phyloP scores from a whole-genome alignment of 108 stramenopile genomes.

The Chaetoceros tenuissimus region DNA sequence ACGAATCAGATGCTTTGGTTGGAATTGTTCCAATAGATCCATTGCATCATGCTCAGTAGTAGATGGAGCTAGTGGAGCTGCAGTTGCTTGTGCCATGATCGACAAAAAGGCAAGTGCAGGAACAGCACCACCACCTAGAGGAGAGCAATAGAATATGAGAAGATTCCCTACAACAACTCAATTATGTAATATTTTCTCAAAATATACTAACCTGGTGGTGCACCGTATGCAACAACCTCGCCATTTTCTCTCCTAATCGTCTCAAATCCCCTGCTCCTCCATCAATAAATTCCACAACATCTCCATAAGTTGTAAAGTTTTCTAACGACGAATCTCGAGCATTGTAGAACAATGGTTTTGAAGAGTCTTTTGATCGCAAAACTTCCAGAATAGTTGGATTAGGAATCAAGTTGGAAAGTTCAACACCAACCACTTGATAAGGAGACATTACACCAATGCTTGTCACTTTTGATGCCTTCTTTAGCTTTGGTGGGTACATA shows the following conservation, averaged over 20 bases:
- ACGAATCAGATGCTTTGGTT: conserved; percentile 6
- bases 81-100: conserved; percentile 5
- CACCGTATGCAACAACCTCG: too few relatives aligned
- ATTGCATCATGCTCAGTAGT: conserved; percentile 4
- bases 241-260: not conserved
- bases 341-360: conserved; percentile 2
- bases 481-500: too few relatives aligned
- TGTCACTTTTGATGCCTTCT: not conserved
- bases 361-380: not conserved
- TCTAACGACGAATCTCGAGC: conserved; percentile 3
- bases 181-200: too few relatives aligned
- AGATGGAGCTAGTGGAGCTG: conserved; percentile 6
- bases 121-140: conserved; percentile 5
- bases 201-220: too few relatives aligned
- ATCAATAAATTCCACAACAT: conserved; percentile 1
- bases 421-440: conserved; percentile 4
- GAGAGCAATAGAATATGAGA: conserved; percentile 9
- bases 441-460: not conserved
- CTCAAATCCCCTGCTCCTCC: conserved; percentile 2
- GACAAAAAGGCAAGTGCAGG: conserved; percentile 6
- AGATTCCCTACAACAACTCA: too few relatives aligned
- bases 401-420: not conserved
- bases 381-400: conserved; percentile 2
- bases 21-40: conserved; percentile 7
- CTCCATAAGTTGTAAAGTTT: conserved; percentile 1